Base-by-base conservation (phyloP, 805 yeast species). In the Pichia membranifaciens region DNA sequence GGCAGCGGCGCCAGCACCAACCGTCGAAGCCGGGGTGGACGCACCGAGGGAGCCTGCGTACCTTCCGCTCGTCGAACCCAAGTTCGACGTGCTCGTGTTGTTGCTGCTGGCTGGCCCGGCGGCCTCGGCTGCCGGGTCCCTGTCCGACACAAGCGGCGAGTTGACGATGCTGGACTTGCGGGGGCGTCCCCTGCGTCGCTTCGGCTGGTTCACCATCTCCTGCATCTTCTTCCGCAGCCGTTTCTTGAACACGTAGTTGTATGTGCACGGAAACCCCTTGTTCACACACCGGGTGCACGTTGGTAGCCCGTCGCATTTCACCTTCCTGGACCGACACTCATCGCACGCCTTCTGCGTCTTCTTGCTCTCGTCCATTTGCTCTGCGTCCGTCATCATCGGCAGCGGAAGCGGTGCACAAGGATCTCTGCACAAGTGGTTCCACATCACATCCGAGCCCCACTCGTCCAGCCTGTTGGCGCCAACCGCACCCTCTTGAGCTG, bases 301-400 rank as follows among this genome's bases (percentile, higher is more conserved):
- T 12, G 51, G 50, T 3, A 56, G 58, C 0, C 80, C 78, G 55
- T 77, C 75, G 54, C 82, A 77, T 52, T 74, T 75, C 49, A 74
- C 70, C 54, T 77, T 77, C 37, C 75, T 65, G 45, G 57, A 57
- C 16, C 81, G 60, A 52, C 82, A 77, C 45, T 63, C 65, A 51
- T 72, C 76, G 54, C 82, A 77, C 9, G 80, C 81, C 40, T 68
- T 65, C 4, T 70, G 57, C n/a, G 66, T 66, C 42, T 77, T 53
- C 20, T 55, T 56, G 22, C 13, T 16, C 7, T 41, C 31, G 23
- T 18, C n/a, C 5, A 9, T 5, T 16, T 15, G 1, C 16, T n/a
- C 5, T 23, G 29, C 38, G 13, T 15, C 32, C 37, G 21, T 10
- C 13, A 4, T 7, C 29, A 25, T 25, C 29, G 29, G 10, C 29